These are phyloP conservation scores for Dichotomocladium elegans DNA, from an alignment of 371 early-diverging fungal genomes.

Conservation along the genomic window DNA sequence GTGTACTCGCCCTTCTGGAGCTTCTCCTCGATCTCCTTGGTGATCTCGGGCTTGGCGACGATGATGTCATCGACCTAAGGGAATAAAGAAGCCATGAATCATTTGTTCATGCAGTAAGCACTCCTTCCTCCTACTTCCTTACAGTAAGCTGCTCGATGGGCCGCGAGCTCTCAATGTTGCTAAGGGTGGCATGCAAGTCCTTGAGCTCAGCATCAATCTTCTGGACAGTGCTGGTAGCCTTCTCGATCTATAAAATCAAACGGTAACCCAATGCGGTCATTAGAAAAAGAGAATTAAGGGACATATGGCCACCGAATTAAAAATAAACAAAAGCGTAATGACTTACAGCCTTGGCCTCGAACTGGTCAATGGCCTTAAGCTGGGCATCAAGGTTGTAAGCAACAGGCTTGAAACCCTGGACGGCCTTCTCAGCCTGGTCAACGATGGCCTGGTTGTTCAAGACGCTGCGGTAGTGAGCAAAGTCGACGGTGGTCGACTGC, in stretches of 20 bases:
- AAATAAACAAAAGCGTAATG: too few species aligned
- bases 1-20: conserved; percentile 89
- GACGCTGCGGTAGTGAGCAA: conserved; percentile 79
- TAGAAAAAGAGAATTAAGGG: neutral
- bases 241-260: conserved; percentile 77
- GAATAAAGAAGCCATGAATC: conserved; percentile 1
- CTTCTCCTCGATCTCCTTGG: conserved; percentile 84
- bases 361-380: conserved; percentile 80
- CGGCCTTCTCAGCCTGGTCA: conserved; percentile 84
- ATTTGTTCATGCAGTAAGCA: neutral
- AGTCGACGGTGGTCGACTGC: conserved; percentile 81
- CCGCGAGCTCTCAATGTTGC: conserved; percentile 91
- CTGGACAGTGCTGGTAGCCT: conserved; percentile 81
- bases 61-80: conserved; percentile 92
- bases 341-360: conserved; percentile 89
- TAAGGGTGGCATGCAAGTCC: conserved; percentile 86
- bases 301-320: neutral
- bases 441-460: conserved; percentile 90
- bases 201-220: conserved; percentile 84
- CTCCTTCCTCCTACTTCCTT: neutral
- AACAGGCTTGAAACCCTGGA: conserved; percentile 77
- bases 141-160: conserved; percentile 94
- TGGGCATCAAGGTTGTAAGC: conserved; percentile 84
- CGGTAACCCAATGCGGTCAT: too few species aligned
- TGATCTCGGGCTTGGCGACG: conserved; percentile 90